Evolutionary conservation across 768 basidiomycete genomes (phyloP).

Genomic region (Russula lepida): DNA sequence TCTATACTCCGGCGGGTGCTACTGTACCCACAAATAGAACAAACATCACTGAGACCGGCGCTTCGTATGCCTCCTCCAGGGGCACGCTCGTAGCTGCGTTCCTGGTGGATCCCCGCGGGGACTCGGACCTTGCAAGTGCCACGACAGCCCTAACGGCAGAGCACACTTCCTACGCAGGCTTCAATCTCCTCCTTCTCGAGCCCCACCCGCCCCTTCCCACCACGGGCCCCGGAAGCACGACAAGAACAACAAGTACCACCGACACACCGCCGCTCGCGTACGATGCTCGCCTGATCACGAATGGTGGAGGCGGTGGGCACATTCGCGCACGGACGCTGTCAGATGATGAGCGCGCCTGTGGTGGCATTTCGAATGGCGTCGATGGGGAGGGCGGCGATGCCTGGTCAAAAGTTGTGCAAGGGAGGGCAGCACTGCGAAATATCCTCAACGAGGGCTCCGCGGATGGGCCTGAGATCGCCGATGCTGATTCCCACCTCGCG

Average conservation of each 20-base stretch:
- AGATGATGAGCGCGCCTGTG: constrained; percentile 39
- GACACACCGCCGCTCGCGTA: constrained; percentile 31
- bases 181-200: constrained; percentile 67
- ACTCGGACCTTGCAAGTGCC: constrained; percentile 37
- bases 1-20: neutral
- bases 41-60: constrained; percentile 69
- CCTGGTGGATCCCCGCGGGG: constrained; percentile 39
- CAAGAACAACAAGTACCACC: too few species aligned
- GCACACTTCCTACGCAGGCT: constrained; percentile 60
- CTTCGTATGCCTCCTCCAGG: constrained; percentile 47
- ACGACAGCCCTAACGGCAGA: constrained; percentile 38
- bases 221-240: neutral
- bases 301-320: constrained; percentile 58
- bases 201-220: constrained; percentile 25
- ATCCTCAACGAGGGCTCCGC: constrained; percentile 30
- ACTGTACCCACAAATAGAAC: constrained; percentile 49
- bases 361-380: constrained; percentile 69
- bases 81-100: constrained; percentile 63
- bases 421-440: constrained; percentile 38
- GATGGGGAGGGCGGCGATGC: constrained; percentile 50
- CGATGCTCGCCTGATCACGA: constrained; percentile 54
- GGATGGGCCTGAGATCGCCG: constrained; percentile 27
- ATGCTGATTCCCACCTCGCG: constrained; percentile 46
- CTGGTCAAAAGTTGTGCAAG: constrained; percentile 72
- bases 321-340: constrained; percentile 49